Base-by-base conservation (phyloP, 1,284 basidiomycete genomes). In the Ustilago nuda region DNA sequence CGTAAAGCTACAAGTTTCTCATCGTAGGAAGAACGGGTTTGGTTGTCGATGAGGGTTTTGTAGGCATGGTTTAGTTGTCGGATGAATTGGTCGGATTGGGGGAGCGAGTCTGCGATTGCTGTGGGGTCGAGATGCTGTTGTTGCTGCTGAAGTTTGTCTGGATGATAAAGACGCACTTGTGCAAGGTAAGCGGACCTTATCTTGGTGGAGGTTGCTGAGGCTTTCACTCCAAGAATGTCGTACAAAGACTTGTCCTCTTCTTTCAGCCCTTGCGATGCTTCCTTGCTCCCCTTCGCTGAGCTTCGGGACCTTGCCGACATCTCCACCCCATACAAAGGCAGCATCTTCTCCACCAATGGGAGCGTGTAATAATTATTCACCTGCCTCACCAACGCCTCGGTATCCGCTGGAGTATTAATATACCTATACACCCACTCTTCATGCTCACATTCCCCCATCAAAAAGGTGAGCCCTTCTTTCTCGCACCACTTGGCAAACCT, bases 281-380 rank as follows among this genome's bases (percentile, higher is more conserved):
- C 8, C 15, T 17, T 55, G 32, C 12, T 12, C 12, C 32, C 43
- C 56, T 12, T 36, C n/a, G 17, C 12, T 9, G 15, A 27, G 5
- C 17, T 32, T 23, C 3, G 12, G 7, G 56, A n/a, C 8, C 8
- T n/a, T 30, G 17, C 2, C n/a, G 50, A 11, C 3, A 51, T 43
- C 5, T 58, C 13, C 8, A 66, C 52, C 1, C 60, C 73, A 17
- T 79, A 76, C 30, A 59, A 51, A 19, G 63, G 67, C 13, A 79
- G 39, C 62, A 76, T 66, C 50, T 59, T 66, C 11, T 63, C 46
- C n/a, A 73, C 71, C 48, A 73, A 35, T 23, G 56, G 45, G 19
- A 53, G 11, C 8, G 70, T 70, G n/a, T 80, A 80, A 37, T 78
- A 80, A 56, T 80, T 80, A 45, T 72, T 52, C 23, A 80, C 57